These are phyloP conservation scores for Chlorencoelia australis DNA, from an alignment of 2,329 filamentous ascomycete genomes.

Conservation along the genomic window DNA sequence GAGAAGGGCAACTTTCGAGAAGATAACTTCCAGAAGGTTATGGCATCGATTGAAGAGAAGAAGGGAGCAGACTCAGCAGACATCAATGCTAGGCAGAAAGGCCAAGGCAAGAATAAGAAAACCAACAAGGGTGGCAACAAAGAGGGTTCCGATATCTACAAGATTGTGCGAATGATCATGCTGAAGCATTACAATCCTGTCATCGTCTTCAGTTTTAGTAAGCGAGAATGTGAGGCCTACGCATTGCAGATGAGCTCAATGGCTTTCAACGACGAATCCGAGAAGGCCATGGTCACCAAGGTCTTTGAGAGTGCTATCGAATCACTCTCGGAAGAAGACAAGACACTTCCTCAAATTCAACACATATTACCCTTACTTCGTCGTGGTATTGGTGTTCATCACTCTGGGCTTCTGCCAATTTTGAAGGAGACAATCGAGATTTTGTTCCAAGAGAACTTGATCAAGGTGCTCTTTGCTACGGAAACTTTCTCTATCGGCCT, in stretches of 20 bases:
- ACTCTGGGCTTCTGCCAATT: constrained; percentile 89
- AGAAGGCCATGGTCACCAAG: constrained; percentile 87
- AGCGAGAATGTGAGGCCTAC: constrained; percentile 86
- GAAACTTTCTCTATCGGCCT: constrained; percentile 98
- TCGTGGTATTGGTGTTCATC: constrained; percentile 92
- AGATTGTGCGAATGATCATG: constrained; percentile 99
- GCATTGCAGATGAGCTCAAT: constrained; percentile 79
- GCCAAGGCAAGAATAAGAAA: constrained; percentile 86
- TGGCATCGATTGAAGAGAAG: constrained; percentile 79
- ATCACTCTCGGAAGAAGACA: constrained; percentile 85
- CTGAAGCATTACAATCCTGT: constrained; percentile 94
- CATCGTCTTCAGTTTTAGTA: constrained; percentile 99
- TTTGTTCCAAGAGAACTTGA: constrained; percentile 92
- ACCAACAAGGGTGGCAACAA: constrained; percentile 75
- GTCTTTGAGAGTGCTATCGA: constrained; percentile 92
- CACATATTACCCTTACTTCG: constrained; percentile 83
- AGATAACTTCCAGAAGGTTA: constrained; percentile 94
- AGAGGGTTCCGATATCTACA: constrained; percentile 78
- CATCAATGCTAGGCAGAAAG: constrained; percentile 68
- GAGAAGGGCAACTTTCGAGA: constrained; percentile 95
- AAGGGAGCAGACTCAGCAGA: constrained; percentile 78
- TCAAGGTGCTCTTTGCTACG: constrained; percentile 95
- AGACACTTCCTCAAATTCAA: constrained; percentile 76
- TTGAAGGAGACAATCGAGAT: constrained; percentile 99
- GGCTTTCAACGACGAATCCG: constrained; percentile 91